A percentile compares a stretch with the other conserved stretches of the same genome.
phyloP scores from a whole-genome alignment of 2,329 filamentous ascomycete genomes.

The Diaporthe citriasiana region DNA sequence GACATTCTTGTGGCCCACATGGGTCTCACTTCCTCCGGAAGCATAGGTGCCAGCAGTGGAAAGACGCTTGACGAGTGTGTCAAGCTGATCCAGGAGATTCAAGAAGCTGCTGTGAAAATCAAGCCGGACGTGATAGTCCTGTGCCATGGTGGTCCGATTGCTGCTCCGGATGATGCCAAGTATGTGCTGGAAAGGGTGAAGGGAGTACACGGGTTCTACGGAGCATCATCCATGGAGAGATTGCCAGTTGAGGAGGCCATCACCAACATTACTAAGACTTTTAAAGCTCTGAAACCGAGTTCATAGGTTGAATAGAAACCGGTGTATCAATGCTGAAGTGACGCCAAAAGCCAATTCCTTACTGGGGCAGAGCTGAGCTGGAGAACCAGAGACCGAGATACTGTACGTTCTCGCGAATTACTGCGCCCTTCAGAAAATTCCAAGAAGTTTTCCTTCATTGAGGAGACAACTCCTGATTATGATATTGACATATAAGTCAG shows the following conservation, averaged over 20 bases:
- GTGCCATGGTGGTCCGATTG: slow-evolving; percentile 80
- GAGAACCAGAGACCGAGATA: not conserved
- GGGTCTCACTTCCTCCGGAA: slow-evolving; percentile 73
- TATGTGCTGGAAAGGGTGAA: slow-evolving; percentile 72
- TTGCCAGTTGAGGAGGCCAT: slow-evolving; percentile 78
- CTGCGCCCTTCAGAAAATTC: not conserved
- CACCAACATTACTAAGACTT: slow-evolving; percentile 56
- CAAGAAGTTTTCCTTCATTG: not conserved
- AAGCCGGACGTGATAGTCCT: slow-evolving; percentile 74
- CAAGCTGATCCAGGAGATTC: slow-evolving; percentile 71
- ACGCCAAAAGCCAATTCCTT: not conserved
- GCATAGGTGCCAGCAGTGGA: slow-evolving; percentile 74
- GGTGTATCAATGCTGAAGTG: not conserved
- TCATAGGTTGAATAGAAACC: not conserved
- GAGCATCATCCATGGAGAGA: slow-evolving; percentile 78
- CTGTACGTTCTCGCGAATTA: too few species aligned
- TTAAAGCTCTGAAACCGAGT: slow-evolving; percentile 47
- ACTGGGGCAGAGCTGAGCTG: not conserved
- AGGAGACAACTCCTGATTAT: not conserved
- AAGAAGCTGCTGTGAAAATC: slow-evolving; percentile 69
- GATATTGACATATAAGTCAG: not conserved
- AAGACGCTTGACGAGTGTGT: slow-evolving; percentile 76
- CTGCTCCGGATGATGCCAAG: slow-evolving; percentile 72
- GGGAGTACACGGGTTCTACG: slow-evolving; percentile 80
- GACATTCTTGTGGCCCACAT: slow-evolving; percentile 79